Percentiles rank a stretch among this genome's conserved stretches.
Evolutionary conservation across 2,329 filamentous ascomycete species (phyloP).

Genomic region (Capronia americana): DNA sequence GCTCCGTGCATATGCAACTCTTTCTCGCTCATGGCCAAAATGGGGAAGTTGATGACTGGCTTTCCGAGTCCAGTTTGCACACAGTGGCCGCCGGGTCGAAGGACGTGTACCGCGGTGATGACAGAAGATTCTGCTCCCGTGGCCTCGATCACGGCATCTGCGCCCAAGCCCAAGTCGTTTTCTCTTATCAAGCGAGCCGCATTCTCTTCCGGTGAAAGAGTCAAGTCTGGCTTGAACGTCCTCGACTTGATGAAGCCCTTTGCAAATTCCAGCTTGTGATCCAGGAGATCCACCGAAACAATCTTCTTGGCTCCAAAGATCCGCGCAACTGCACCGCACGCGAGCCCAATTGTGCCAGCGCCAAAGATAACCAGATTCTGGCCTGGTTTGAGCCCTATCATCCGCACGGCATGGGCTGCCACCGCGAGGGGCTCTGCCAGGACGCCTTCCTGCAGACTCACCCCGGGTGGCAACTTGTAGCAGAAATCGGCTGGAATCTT

Average conservation of each 20-base stretch:
- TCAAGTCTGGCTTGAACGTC: conserved; percentile 34
- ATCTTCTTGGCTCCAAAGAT: conserved; percentile 66
- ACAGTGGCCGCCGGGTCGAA: conserved; percentile 43
- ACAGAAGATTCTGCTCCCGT: conserved; percentile 53
- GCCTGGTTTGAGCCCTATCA: conserved; percentile 49
- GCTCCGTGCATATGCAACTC: conserved; percentile 46
- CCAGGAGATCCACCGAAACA: conserved; percentile 67
- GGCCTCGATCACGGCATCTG: conserved; percentile 52
- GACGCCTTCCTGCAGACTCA: conserved; percentile 52
- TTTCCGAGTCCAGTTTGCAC: conserved; percentile 49
- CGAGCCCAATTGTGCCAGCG: conserved; percentile 60
- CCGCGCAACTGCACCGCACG: conserved; percentile 65
- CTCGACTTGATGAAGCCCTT: conserved; percentile 20
- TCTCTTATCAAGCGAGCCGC: conserved; percentile 45
- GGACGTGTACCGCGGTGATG: conserved; percentile 52
- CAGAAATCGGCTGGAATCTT: conserved; percentile 48
- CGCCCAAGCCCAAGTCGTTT: conserved; percentile 48
- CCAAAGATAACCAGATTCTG: conserved; percentile 50
- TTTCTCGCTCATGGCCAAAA: conserved; percentile 46
- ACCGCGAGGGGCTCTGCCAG: conserved; percentile 58
- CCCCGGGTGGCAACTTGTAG: conserved; percentile 47
- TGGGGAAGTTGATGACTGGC: conserved; percentile 48
- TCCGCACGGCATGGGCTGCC: conserved; percentile 54
- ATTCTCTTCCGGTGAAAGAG: conserved; percentile 39
- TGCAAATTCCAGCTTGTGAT: conserved; percentile 65